Evolutionary conservation across 805 yeast genomes (phyloP), one percentile per base, ranked within the genome.

Genomic region (Saccharomycopsis lassenensis): DNA sequence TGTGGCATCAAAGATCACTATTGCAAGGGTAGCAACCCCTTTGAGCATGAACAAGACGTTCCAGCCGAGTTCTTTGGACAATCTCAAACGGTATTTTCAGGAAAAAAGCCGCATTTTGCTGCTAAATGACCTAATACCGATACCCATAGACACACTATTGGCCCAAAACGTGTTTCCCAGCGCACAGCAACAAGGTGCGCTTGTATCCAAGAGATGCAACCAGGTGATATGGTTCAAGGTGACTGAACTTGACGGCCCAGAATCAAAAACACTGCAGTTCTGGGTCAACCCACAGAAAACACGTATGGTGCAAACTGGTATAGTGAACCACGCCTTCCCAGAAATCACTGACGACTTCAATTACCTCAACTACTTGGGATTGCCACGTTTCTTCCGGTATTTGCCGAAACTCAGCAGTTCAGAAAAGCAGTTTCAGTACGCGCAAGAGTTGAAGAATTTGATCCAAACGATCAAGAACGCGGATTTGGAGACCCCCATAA

Each of bases 161-260:
- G 77, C 93, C 0, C 65, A 65, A 43, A 29, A 36, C 25, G 64
- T 83, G 1, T 49, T 78, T n/a, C 46, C 50, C n/a, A 41, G 23
- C 55, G 39, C 8, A 46, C 46, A 8, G n/a, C 10, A 44, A 36
- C 4, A 51, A 50, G 10, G 61, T 61, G 1, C 54, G 54, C 2
- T 58, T 64, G 3, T 56, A 71, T 2, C 85, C 86, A 0, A 55
- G 60, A 2, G 84, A 83, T 0, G 64, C 1, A 84, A 86, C 51
- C 62, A 72, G 0, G 68, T 87, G 14, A 94, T 86, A 0, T 89
- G 95, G 95, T 89, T 86, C 56, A 71, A 71, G 46, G 69, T 89
- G 2, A 63, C 71, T 2, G 77, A 69, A 5, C 59, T 76, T 3
- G 49, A 59, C 4, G 67, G 66, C 3, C 61, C 55, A 2, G 51